Evolutionary conservation across 2,329 filamentous ascomycete species (phyloP).

Genomic region (Tolypocladium tundrense): DNA sequence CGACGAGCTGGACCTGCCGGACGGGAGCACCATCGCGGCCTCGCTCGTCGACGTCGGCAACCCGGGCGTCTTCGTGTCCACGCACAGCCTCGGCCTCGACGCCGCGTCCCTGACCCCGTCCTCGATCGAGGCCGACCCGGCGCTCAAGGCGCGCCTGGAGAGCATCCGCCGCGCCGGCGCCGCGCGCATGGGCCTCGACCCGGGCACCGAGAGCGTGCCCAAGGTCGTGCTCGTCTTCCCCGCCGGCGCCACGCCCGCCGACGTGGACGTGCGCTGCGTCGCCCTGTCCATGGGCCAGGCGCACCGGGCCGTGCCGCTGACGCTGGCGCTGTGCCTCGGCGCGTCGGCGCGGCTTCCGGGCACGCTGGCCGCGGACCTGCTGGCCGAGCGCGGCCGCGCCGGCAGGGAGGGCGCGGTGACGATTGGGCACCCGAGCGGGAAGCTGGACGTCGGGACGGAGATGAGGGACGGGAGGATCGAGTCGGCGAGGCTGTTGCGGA

Average conservation of each 20-base stretch:
- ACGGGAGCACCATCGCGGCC: slow-evolving; percentile 28
- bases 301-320: slow-evolving; percentile 46
- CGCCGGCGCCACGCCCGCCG: slow-evolving; percentile 11
- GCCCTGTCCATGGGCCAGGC: slow-evolving; percentile 46
- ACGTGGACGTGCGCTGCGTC: slow-evolving; percentile 31
- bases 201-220: slow-evolving; percentile 40
- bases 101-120: slow-evolving; percentile 41
- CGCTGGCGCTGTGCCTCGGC: slow-evolving; percentile 40
- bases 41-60: slow-evolving; percentile 56
- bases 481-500: slow-evolving; percentile 35
- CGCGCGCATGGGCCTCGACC: slow-evolving; percentile 49
- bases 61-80: slow-evolving; percentile 51
- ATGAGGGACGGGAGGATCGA: slow-evolving; percentile 27
- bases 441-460: slow-evolving; percentile 33
- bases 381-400: slow-evolving; percentile 6
- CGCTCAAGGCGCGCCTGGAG: slow-evolving; percentile 38
- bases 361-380: slow-evolving; percentile 27
- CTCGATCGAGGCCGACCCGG: slow-evolving; percentile 34
- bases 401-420: slow-evolving; percentile 17
- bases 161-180: slow-evolving; percentile 46
- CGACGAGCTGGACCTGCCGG: slow-evolving; percentile 34
- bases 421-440: slow-evolving; percentile 37
- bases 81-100: slow-evolving; percentile 36
- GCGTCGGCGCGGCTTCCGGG: slow-evolving; percentile 36
- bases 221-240: slow-evolving; percentile 46